Evolutionary conservation across 352 stramenopile species (phyloP), one percentile per base, ranked within the genome.

Genomic region (Phytophthora boehmeriae): DNA sequence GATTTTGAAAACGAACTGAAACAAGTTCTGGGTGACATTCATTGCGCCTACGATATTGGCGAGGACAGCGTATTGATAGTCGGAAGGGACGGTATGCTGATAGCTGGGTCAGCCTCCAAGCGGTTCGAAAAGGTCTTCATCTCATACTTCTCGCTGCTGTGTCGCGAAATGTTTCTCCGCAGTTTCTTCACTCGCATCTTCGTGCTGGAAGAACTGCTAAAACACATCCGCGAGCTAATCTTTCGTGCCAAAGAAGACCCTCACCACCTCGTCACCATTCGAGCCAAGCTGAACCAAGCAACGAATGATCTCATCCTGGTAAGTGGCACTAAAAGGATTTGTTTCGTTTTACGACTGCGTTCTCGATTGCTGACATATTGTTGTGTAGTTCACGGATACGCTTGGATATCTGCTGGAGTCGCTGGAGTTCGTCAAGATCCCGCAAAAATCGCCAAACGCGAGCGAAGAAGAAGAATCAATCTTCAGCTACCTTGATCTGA

Each of bases 1-100:
- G 93, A 98, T 65, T 98, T 98, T 67, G 95, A 98, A 63, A 98
- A 98, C 71, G 96, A 98, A 64, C 83, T 99, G 35, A 98, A 98
- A 72, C 89, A 97, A 66, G 85, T 96, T 11, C 80, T 98, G 27
- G 94, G 93, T 19, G 93, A 98, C 59, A 97, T 94, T 42, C 84
- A 95, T 69, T 93, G 88, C 35, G 89, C 91, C 8, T 98, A 97
- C 60, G 96, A 98, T 54, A 98, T 99, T 50, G 93, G 81, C 30
- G 93, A 98, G 49, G 90, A 98, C 75, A 96, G 97, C 63, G 93
- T 96, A 8, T 68, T 99, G 25, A 94, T 98, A 36, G 97, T 99
- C 71, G 96, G 96, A 25, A 81, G 86, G 5, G 81, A 97, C 53
- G 96, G 96, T 19, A 86, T 98, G 63, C 67, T 99, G 8, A 80